A percentile compares a stretch with the other conserved stretches of the same genome.
These are phyloP conservation scores for Aspergillus homomorphus DNA, from an alignment of 495 filamentous ascomycete genomes.

Conservation along the genomic window DNA sequence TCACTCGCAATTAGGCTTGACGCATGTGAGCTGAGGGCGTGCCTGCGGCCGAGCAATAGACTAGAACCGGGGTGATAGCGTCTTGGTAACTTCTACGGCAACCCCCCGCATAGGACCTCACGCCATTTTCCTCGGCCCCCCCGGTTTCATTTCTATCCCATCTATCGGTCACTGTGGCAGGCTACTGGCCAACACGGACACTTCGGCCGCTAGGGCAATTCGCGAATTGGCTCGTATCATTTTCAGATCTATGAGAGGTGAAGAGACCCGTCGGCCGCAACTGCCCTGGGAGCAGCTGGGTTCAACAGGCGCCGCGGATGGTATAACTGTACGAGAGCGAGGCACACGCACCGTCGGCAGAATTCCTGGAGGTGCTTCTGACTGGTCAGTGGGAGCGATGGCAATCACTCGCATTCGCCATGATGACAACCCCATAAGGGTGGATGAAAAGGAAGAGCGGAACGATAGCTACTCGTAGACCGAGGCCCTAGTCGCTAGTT, in stretches of 20 bases:
- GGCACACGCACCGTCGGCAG: neutral
- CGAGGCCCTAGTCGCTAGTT: too few species aligned
- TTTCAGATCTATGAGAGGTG: neutral
- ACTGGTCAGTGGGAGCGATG: neutral
- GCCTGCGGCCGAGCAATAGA: neutral
- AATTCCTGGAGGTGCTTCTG: neutral
- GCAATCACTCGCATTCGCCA: neutral
- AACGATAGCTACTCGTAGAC: neutral
- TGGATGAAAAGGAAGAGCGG: neutral
- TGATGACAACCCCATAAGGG: neutral
- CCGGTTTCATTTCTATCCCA: slow-evolving; percentile 3
- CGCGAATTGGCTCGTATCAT: neutral
- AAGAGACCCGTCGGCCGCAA: neutral
- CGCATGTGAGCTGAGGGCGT: neutral
- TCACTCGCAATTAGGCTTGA: too few species aligned
- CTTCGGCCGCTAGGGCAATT: neutral
- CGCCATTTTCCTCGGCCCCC: neutral
- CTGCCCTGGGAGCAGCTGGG: neutral
- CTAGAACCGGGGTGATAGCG: neutral
- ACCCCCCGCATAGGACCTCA: too few species aligned
- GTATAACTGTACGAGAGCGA: neutral
- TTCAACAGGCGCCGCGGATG: neutral
- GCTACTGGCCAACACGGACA: neutral
- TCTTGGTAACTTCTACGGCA: neutral
- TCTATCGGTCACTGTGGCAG: neutral